A percentile compares a stretch with the other conserved stretches of the same genome.
These are phyloP conservation scores for Spinacia oleracea DNA, from an alignment of 179 eudicot species.

Conservation along the genomic window DNA sequence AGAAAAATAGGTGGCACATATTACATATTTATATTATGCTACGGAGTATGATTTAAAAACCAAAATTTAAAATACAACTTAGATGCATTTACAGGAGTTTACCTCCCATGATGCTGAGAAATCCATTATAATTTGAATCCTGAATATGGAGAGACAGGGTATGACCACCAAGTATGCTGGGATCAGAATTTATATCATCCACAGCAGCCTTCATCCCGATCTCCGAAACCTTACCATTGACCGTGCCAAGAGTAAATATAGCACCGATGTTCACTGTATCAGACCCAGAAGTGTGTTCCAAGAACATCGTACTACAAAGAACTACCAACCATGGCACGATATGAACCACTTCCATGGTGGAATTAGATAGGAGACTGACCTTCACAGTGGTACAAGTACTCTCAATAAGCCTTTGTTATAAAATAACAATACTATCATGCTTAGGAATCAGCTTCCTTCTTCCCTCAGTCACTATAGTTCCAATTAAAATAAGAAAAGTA, in stretches of 20 bases:
- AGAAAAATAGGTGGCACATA: not conserved
- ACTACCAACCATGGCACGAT: slow-evolving; percentile 34
- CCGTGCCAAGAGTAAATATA: slow-evolving; percentile 42
- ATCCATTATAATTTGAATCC: slow-evolving; percentile 62
- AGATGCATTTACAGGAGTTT: slow-evolving; percentile 15
- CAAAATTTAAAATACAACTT: not conserved
- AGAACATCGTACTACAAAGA: slow-evolving; percentile 27
- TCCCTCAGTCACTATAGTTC: slow-evolving; percentile 25
- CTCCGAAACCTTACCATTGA: slow-evolving; percentile 45
- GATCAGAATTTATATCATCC: slow-evolving; percentile 60
- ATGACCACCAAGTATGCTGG: slow-evolving; percentile 53
- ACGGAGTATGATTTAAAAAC: not conserved
- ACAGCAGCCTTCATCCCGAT: slow-evolving; percentile 61
- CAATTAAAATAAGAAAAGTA: slow-evolving; percentile 8
- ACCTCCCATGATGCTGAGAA: slow-evolving; percentile 73
- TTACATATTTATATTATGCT: not conserved
- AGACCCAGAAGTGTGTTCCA: slow-evolving; percentile 29
- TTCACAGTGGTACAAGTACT: slow-evolving; percentile 14
- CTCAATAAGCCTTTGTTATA: slow-evolving; percentile 16
- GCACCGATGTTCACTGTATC: slow-evolving; percentile 53
- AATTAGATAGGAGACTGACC: slow-evolving; percentile 9
- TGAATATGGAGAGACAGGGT: slow-evolving; percentile 43
- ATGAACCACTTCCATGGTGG: slow-evolving; percentile 32
- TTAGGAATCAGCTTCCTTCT: slow-evolving; percentile 31
- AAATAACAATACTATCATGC: not conserved